phyloP scores from a whole-genome alignment of 2,329 filamentous ascomycete genomes.

The Dothideomycetes sp. region DNA sequence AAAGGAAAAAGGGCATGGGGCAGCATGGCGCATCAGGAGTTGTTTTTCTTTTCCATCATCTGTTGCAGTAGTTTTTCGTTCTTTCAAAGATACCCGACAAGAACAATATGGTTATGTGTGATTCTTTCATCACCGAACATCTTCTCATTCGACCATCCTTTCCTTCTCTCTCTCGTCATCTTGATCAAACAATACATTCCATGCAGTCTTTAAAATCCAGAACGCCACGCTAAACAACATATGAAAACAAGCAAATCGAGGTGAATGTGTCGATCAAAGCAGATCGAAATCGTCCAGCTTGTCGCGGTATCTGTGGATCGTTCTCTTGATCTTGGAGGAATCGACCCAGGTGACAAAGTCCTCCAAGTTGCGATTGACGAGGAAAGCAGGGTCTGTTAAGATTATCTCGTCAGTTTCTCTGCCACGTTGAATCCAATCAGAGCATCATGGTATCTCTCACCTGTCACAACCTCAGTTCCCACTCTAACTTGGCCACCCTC shows the following conservation, averaged over 20 bases:
- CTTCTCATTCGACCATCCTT: not conserved
- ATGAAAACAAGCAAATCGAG: not conserved
- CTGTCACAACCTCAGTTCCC: slow-evolving; percentile 75
- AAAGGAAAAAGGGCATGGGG: not conserved
- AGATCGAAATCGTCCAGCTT: slow-evolving; percentile 94
- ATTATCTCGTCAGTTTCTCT: too few relatives aligned
- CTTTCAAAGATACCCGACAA: slow-evolving; percentile 13
- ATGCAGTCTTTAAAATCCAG: not conserved
- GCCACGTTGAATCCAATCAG: not conserved
- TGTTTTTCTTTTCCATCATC: too few relatives aligned
- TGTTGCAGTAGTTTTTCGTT: too few relatives aligned
- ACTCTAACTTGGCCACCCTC: slow-evolving; percentile 92
- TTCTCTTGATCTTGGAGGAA: slow-evolving; percentile 93
- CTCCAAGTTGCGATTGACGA: slow-evolving; percentile 84
- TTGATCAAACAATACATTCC: not conserved
- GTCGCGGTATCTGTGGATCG: slow-evolving; percentile 89
- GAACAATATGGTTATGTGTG: too few relatives aligned
- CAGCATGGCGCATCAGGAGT: slow-evolving; percentile 1
- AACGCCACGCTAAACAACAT: slow-evolving; percentile 13
- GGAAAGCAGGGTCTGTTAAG: slow-evolving; percentile 66
- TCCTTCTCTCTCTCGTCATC: too few relatives aligned
- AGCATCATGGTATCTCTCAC: not conserved
- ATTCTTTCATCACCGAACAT: not conserved
- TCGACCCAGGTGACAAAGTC: slow-evolving; percentile 96
- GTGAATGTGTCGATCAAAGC: slow-evolving; percentile 38